Evolutionary conservation across 768 basidiomycete species (phyloP).

Genomic region (Leccinum imitatum): DNA sequence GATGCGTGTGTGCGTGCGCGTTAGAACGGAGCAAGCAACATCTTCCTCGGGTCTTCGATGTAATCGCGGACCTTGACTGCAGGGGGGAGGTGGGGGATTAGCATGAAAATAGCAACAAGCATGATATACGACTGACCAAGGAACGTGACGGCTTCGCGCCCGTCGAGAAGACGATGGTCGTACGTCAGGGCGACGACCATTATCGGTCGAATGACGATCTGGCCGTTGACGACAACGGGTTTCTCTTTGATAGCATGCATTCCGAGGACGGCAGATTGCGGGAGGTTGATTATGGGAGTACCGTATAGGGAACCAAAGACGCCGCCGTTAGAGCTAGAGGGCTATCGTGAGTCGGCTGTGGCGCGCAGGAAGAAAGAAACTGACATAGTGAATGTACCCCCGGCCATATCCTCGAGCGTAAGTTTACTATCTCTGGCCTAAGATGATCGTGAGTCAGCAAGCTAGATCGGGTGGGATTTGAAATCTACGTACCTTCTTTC

Average conservation of each 20-base stretch:
- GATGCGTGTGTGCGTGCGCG: neutral
- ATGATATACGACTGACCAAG: constrained; percentile 60
- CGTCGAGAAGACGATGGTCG: constrained; percentile 94
- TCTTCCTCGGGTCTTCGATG: constrained; percentile 91
- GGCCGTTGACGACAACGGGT: constrained; percentile 87
- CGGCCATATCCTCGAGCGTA: constrained; percentile 97
- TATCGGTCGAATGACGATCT: constrained; percentile 95
- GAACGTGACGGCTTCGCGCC: constrained; percentile 96
- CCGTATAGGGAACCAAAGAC: constrained; percentile 97
- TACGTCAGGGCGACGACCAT: constrained; percentile 95
- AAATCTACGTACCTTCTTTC: constrained; percentile 67
- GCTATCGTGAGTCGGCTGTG: neutral
- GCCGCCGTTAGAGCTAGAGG: constrained; percentile 88
- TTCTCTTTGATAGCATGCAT: constrained; percentile 96
- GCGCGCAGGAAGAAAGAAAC: constrained; percentile 28
- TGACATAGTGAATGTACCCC: constrained; percentile 98
- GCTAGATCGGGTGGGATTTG: neutral
- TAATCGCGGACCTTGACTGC: constrained; percentile 90
- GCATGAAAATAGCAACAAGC: neutral
- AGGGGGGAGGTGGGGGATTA: constrained; percentile 5
- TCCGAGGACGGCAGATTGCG: constrained; percentile 91
- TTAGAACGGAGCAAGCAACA: constrained; percentile 56
- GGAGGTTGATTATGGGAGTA: constrained; percentile 98
- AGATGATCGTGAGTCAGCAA: constrained; percentile 9
- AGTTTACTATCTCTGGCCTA: constrained; percentile 90